These are phyloP conservation scores for Melocanna baccifera DNA, from an alignment of 176 grass and related monocot species.

Conservation along the genomic window DNA sequence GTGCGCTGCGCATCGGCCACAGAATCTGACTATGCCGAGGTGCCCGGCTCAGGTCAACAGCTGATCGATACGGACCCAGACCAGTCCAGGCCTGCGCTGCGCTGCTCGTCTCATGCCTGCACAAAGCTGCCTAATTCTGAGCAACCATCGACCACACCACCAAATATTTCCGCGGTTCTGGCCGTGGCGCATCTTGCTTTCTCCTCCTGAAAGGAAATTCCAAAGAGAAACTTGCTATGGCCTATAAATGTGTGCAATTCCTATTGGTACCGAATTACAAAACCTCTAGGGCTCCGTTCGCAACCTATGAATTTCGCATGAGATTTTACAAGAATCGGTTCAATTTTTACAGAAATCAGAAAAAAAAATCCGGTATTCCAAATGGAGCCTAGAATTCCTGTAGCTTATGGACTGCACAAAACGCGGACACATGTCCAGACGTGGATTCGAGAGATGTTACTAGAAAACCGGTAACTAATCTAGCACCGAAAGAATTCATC, in stretches of 20 bases:
- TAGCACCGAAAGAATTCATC: background rate
- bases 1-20: background rate
- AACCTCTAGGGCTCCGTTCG: too few species aligned
- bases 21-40: background rate
- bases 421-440: background rate
- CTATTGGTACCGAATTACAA: too few species aligned
- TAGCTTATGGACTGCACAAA: too few species aligned
- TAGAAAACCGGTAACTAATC: background rate
- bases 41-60: background rate
- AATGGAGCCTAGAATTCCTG: too few species aligned
- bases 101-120: background rate
- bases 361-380: too few species aligned
- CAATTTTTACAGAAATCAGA: too few species aligned
- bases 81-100: background rate
- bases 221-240: too few species aligned
- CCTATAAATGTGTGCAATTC: too few species aligned
- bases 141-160: background rate
- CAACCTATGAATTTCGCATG: too few species aligned
- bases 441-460: conserved; percentile 14
- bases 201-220: background rate
- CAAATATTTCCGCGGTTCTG: background rate
- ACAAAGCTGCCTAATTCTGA: conserved; percentile 32
- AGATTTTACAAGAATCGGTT: too few species aligned
- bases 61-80: background rate
- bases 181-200: background rate